A percentile compares a stretch with the other conserved stretches of the same genome.
These are phyloP conservation scores for Quercus bicolor DNA, from an alignment of 306 rosid species.

Conservation along the genomic window DNA sequence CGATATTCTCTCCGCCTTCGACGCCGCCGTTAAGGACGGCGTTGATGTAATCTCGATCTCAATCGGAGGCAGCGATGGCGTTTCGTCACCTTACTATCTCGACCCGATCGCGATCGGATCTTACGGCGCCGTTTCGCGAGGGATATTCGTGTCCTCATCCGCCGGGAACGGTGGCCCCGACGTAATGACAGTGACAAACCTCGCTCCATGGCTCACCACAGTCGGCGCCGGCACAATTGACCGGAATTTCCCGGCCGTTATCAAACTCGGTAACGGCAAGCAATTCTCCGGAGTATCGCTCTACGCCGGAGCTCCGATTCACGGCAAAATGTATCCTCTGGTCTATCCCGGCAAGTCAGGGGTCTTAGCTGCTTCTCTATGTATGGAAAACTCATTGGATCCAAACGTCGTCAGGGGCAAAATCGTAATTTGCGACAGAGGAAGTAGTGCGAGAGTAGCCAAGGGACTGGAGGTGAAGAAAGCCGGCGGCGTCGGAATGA, in stretches of 20 bases:
- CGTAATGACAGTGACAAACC: constrained; percentile 74
- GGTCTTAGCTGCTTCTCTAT: constrained; percentile 56
- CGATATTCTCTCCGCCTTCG: constrained; percentile 76
- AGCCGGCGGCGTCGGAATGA: constrained; percentile 91
- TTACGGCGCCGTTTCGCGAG: constrained; percentile 69
- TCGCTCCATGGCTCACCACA: constrained; percentile 82
- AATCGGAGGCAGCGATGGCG: constrained; percentile 80
- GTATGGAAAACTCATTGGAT: constrained; percentile 81
- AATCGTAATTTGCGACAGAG: constrained; percentile 80
- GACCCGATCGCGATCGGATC: constrained; percentile 92
- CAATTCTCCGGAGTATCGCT: constrained; percentile 66
- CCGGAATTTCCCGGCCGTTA: constrained; percentile 71
- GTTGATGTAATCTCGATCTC: constrained; percentile 83
- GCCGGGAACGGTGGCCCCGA: constrained; percentile 86
- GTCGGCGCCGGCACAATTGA: constrained; percentile 94
- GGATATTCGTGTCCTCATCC: constrained; percentile 73
- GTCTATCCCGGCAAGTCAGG: constrained; percentile 82
- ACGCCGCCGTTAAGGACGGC: constrained; percentile 71
- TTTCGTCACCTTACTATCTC: constrained; percentile 70
- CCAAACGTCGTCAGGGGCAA: constrained; percentile 59
- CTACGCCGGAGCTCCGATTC: constrained; percentile 59
- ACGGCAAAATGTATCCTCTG: constrained; percentile 58
- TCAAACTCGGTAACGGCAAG: constrained; percentile 57
- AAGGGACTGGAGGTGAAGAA: constrained; percentile 80
- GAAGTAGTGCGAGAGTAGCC: constrained; percentile 74